phyloP scores from a whole-genome alignment of 2,329 filamentous ascomycete genomes.

The Alternaria metachromatica region DNA sequence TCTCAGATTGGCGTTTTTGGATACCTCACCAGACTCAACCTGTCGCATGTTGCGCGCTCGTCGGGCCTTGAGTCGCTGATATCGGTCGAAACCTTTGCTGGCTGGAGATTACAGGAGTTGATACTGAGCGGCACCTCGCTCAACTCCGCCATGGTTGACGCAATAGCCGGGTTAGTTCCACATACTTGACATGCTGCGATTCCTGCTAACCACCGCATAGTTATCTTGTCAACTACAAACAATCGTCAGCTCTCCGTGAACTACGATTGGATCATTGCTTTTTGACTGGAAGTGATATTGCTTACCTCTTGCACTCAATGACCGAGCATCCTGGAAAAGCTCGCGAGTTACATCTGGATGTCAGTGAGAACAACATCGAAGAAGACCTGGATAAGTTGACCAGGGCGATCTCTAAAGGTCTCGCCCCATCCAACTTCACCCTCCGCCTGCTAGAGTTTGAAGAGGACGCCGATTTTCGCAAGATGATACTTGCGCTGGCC shows the following conservation, averaged over 20 bases:
- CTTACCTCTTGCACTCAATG: constrained; percentile 70
- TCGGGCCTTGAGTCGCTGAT: constrained; percentile 70
- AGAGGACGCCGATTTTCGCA: constrained; percentile 68
- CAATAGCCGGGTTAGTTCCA: constrained; percentile 56
- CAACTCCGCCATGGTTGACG: constrained; percentile 69
- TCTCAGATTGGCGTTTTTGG: constrained; percentile 71
- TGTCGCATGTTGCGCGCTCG: constrained; percentile 69
- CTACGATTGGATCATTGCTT: constrained; percentile 72
- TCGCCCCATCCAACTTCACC: constrained; percentile 68
- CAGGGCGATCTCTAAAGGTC: constrained; percentile 58
- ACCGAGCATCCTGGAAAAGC: constrained; percentile 56
- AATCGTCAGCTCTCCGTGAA: constrained; percentile 65
- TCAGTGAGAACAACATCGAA: constrained; percentile 68
- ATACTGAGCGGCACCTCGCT: constrained; percentile 67
- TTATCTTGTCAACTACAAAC: constrained; percentile 66
- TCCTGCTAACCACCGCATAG: constrained; percentile 50
- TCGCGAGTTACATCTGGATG: constrained; percentile 69
- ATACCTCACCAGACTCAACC: constrained; percentile 69
- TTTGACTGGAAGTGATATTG: constrained; percentile 69
- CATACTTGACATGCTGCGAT: neutral
- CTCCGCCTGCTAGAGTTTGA: constrained; percentile 74
- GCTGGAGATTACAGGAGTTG: constrained; percentile 72
- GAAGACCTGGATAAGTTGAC: constrained; percentile 60
- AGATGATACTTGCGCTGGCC: constrained; percentile 67
- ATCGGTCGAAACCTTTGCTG: constrained; percentile 68